Evolutionary conservation across 2,329 filamentous ascomycete genomes (phyloP), one percentile per base, ranked within the genome.

Genomic region (Coniochaeta prunicola): DNA sequence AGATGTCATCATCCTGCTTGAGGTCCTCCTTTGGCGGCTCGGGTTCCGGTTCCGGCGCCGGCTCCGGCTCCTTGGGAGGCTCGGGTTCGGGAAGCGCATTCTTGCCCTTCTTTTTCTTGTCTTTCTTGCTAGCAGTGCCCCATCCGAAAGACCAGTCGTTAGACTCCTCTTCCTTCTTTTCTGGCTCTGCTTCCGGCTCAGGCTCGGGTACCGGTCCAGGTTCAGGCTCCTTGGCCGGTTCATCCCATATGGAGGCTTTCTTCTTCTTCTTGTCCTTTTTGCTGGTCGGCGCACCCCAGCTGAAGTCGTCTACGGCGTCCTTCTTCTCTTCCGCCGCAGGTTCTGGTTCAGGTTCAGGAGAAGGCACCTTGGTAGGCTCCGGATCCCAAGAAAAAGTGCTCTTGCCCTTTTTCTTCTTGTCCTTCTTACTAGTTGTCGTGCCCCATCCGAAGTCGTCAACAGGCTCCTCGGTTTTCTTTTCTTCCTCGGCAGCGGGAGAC

Each of bases 381-480:
- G 62, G 4, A n/a, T 54, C 53, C 45, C 45, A 50, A 34, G 31
- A 34, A 17, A 54, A 33, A n/a, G 53, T 36, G 30, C 70, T 71
- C 38, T 73, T 73, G 56, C 60, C 59, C 58, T 72, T 77, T 60
- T 80, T 80, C 62, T 78, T 80, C 63, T 75, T 76, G 61, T 81
- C 79, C 62, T 78, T 80, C 61, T 74, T 76, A 62, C 74, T 75
- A 24, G 62, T 58, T 12, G 66, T 59, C 59, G 66, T 70, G n/a
- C 71, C 73, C 74, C 74, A 77, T 13, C 62, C 64, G 66, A 66
- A 69, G 26, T 71, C 66, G 26, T 73, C 73, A 13, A 60, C 64
- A 55, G 63, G 45, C 24, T 66, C 62, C 48, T 70, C 66, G 21
- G 73, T 71, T 42, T 71, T 71, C 33, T 71, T 68, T 38, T 73